phyloP scores from a whole-genome alignment of 306 rosid genomes.

The Trifolium pratense region DNA sequence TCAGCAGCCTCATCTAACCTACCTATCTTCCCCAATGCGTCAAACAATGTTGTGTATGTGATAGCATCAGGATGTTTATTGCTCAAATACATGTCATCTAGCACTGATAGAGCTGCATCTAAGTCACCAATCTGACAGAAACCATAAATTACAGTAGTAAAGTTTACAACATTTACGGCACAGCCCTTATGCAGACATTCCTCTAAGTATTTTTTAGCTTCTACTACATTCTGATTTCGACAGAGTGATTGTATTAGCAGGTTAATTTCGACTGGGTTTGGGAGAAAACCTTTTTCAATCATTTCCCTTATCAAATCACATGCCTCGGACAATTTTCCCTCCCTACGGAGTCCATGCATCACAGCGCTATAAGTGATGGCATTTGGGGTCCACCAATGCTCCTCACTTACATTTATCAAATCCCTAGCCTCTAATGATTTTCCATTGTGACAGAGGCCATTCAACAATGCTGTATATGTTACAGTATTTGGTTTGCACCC shows the following conservation, averaged over 20 bases:
- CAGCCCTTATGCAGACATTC: constrained; percentile 77
- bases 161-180: constrained; percentile 80
- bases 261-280: constrained; percentile 85
- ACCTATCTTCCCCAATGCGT: constrained; percentile 76
- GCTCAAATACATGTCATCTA: constrained; percentile 86
- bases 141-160: constrained; percentile 82
- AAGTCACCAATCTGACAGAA: constrained; percentile 76
- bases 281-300: constrained; percentile 70
- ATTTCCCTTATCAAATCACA: constrained; percentile 71
- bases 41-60: constrained; percentile 77
- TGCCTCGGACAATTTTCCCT: constrained; percentile 80
- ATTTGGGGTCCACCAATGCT: constrained; percentile 90
- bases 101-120: constrained; percentile 77
- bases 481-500: constrained; percentile 85
- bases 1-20: constrained; percentile 74
- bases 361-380: constrained; percentile 75
- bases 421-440: constrained; percentile 80
- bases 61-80: constrained; percentile 82
- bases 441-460: constrained; percentile 82
- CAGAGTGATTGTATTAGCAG: constrained; percentile 72
- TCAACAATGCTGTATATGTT: constrained; percentile 73
- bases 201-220: constrained; percentile 76
- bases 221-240: constrained; percentile 61
- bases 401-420: constrained; percentile 75
- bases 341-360: constrained; percentile 83